Conservation (phyloP, 352 stramenopile species). For the Phytophthora vignae region DNA sequence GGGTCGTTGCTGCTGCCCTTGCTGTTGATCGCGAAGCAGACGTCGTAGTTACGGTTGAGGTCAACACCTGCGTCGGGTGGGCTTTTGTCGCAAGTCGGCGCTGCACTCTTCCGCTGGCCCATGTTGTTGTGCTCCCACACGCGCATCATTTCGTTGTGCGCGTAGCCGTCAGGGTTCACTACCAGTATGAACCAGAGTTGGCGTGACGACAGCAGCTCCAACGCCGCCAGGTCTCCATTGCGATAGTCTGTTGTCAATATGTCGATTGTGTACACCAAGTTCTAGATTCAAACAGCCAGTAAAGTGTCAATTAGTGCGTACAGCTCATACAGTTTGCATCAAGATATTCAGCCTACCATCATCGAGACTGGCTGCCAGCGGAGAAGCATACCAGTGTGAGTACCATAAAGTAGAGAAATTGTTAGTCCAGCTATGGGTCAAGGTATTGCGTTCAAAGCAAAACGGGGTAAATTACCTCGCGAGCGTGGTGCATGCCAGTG, state of each 20-base stretch:
- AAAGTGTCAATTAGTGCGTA: not conserved
- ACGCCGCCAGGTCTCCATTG: slow-evolving; percentile 62
- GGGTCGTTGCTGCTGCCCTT: slow-evolving; percentile 70
- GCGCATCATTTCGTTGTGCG: slow-evolving; percentile 68
- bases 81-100: slow-evolving; percentile 40
- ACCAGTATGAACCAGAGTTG: slow-evolving; percentile 88
- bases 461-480: slow-evolving; percentile 53
- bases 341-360: slow-evolving; percentile 59
- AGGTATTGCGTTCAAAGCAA: not conserved
- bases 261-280: slow-evolving; percentile 86
- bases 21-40: slow-evolving; percentile 72
- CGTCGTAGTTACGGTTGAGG: slow-evolving; percentile 88
- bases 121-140: slow-evolving; percentile 57
- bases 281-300: slow-evolving; percentile 41
- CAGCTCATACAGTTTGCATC: not conserved
- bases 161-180: slow-evolving; percentile 88
- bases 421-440: not conserved
- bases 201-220: slow-evolving; percentile 65
- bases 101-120: slow-evolving; percentile 80
- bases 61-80: slow-evolving; percentile 68
- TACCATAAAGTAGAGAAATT: not conserved
- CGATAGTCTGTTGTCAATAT: slow-evolving; percentile 64
- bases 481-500: slow-evolving; percentile 87
- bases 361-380: slow-evolving; percentile 78
- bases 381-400: not conserved